Base-by-base conservation (phyloP, 1,139 yeast genomes). In the Sugiyamaella sp. region DNA sequence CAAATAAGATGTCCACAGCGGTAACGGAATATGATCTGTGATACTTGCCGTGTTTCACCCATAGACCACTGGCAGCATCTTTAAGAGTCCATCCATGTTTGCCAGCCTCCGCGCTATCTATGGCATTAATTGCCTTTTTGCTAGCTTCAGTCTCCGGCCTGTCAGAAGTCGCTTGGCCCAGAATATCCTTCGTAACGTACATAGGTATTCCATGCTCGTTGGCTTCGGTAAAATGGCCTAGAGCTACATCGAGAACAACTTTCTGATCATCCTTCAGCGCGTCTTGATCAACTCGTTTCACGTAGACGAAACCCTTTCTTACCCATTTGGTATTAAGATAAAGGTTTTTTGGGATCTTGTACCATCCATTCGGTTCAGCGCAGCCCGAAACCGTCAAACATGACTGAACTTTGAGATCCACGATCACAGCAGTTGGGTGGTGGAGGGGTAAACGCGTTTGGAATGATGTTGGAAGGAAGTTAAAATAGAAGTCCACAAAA, bases 1-100 rank as follows among this genome's bases (percentile, higher is more conserved):
- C 95, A 72, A 82, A 89, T 37, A 89, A 71, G 1, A 89, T 73
- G 60, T 86, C 89, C 14, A 89, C 54, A n/a, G 73, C 70, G 56
- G 62, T 76, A 71, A 60, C 79, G 57, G 80, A 69, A 3, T 67
- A 58, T 3, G 65, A 60, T 4, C 70, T 60, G 19, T 62, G 58
- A 52, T 65, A 71, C 16, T 57, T 54, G 1, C 79, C 85, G 44
- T 65, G 69, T 53, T 75, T 74, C 42, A 78, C 71, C 85, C 85
- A 81, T n/a, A 82, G 57, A 1, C 78, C 9, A 52, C 44, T 45
- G 22, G 45, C 27, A 5, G 46, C 46, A 10, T 51, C 42, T 27
- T 49, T 39, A 16, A 14, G 20, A 37, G 10, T 21, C 55, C 58
- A 41, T 12, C 47, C 54, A 20, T 43, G 19, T 41, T 45, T 19